Evolutionary conservation across 176 grass and related monocot genomes (phyloP).

Genomic region (Echinochloa phyllopogon): DNA sequence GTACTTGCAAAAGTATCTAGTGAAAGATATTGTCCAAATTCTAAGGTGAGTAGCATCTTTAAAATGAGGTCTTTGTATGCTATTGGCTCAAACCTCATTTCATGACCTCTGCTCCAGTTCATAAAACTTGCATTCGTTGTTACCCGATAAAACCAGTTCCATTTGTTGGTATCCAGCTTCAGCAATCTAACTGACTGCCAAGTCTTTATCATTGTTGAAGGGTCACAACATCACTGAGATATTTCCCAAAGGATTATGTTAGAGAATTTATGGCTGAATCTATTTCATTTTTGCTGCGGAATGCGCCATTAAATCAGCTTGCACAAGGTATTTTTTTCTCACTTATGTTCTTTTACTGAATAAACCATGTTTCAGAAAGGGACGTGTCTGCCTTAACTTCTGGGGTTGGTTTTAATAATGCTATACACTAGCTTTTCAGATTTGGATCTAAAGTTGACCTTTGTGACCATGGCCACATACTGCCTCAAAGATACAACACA

Average conservation of each 20-base stretch:
- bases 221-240: conserved; percentile 71
- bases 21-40: conserved; percentile 75
- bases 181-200: conserved; percentile 33
- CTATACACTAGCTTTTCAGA: not conserved
- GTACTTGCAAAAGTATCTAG: conserved; percentile 98
- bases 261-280: conserved; percentile 95
- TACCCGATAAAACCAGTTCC: not conserved
- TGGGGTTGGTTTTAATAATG: conserved; percentile 4
- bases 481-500: not conserved
- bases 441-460: too few species aligned
- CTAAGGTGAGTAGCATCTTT: conserved; percentile 68
- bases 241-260: conserved; percentile 75
- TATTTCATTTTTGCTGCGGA: conserved; percentile 95
- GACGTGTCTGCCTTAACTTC: not conserved
- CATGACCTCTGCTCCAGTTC: conserved; percentile 1
- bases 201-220: conserved; percentile 58
- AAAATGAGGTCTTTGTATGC: not conserved
- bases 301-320: conserved; percentile 62
- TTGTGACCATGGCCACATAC: not conserved
- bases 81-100: not conserved
- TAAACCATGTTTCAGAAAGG: conserved; percentile 14
- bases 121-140: conserved; percentile 1
- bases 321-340: conserved; percentile 43
- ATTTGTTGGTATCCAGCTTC: conserved; percentile 11
- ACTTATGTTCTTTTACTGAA: conserved; percentile 38